phyloP scores from a whole-genome alignment of 306 rosid genomes.

The Styphnolobium japonicum region DNA sequence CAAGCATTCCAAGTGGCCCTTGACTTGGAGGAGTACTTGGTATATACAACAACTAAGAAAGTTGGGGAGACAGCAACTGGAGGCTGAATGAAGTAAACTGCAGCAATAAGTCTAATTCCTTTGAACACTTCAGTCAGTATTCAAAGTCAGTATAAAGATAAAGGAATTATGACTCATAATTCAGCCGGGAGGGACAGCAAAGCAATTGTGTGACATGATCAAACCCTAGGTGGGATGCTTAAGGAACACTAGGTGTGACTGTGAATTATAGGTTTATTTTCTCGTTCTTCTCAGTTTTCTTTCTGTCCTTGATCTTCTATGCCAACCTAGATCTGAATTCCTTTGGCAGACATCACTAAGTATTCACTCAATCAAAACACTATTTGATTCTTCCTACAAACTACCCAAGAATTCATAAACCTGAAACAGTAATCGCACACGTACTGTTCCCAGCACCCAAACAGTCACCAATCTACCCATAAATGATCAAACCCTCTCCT shows the following conservation, averaged over 20 bases:
- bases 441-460: neutral
- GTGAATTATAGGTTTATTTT: neutral
- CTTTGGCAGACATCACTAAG: neutral
- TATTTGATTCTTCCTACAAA: neutral
- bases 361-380: neutral
- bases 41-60: neutral
- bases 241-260: neutral
- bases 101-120: neutral
- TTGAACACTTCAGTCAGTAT: neutral
- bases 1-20: neutral
- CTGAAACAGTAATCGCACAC: neutral
- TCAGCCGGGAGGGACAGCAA: neutral
- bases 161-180: neutral
- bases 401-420: neutral
- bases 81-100: neutral
- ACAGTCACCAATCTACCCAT: neutral
- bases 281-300: neutral
- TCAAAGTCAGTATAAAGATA: neutral
- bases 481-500: neutral
- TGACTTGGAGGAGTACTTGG: neutral
- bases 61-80: neutral
- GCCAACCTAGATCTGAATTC: neutral
- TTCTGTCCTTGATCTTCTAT: neutral
- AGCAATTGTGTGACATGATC: neutral
- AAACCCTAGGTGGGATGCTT: neutral